Conservation (phyloP, 495 filamentous ascomycete species). For the Penicillium atrosanguineum region DNA sequence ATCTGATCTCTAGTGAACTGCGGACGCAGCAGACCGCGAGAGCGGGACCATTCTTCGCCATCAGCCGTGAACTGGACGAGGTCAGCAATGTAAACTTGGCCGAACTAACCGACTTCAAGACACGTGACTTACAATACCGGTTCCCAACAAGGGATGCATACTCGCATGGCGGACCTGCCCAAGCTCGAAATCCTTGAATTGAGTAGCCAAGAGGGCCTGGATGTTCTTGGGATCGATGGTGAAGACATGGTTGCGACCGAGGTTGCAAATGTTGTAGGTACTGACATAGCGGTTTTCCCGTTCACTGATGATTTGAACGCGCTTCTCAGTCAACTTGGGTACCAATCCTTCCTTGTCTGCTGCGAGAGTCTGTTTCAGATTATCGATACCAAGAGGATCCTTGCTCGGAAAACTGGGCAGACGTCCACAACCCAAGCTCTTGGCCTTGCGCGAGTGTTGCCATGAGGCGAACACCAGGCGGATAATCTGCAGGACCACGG, state of each 20-base stretch:
- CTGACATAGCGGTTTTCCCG: constrained; percentile 29
- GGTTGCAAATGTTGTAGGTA: constrained; percentile 26
- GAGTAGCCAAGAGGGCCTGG: constrained; percentile 51
- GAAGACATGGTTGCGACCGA: constrained; percentile 29
- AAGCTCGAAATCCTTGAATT: constrained; percentile 53
- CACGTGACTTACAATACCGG: constrained; percentile 42
- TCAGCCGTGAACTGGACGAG: constrained; percentile 44
- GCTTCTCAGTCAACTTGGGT: constrained; percentile 21
- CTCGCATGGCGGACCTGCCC: constrained; percentile 31
- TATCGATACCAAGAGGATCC: constrained; percentile 32
- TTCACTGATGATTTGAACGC: constrained; percentile 20
- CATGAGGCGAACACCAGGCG: constrained; percentile 21
- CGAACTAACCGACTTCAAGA: neutral
- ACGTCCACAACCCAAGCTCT: constrained; percentile 27
- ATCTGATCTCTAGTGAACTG: constrained; percentile 54
- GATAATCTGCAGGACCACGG: constrained; percentile 26
- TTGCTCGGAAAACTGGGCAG: constrained; percentile 29
- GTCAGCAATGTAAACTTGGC: neutral
- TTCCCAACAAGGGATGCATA: constrained; percentile 42
- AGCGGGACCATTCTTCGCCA: constrained; percentile 50
- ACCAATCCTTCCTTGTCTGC: constrained; percentile 30
- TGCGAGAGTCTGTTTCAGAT: constrained; percentile 23
- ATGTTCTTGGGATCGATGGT: constrained; percentile 56
- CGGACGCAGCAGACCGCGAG: constrained; percentile 53
- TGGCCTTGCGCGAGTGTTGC: constrained; percentile 30